Percentiles rank a stretch among this genome's conserved stretches.
These are phyloP conservation scores for Saccharomyces jurei DNA, from an alignment of 805 yeast species.

Conservation along the genomic window DNA sequence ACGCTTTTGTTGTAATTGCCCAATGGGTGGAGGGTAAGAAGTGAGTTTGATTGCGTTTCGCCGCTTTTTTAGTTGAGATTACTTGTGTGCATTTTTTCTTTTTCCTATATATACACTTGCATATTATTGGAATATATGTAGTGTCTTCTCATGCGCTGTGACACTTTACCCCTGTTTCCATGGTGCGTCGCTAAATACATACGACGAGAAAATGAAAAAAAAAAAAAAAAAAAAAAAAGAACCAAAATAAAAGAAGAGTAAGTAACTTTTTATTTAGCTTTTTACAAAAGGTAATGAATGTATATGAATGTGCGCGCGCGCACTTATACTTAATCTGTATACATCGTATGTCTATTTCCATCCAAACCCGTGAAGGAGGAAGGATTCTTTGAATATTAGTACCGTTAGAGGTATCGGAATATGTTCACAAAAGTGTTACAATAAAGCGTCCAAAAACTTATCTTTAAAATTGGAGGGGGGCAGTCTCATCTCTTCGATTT, in stretches of 20 bases:
- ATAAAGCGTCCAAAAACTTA: slow-evolving; percentile 17
- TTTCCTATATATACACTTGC: not conserved
- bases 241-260: not conserved
- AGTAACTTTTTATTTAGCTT: not conserved
- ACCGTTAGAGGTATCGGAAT: not conserved
- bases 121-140: not conserved
- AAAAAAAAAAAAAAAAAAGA: too few species aligned
- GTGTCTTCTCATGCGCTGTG: not conserved
- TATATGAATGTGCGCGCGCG: not conserved
- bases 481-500: slow-evolving; percentile 17
- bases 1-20: not conserved
- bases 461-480: slow-evolving; percentile 15
- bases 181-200: not conserved
- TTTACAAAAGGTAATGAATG: not conserved
- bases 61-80: not conserved
- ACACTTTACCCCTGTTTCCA: not conserved
- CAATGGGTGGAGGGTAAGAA: not conserved
- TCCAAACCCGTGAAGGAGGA: not conserved
- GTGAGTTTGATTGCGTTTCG: not conserved
- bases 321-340: not conserved
- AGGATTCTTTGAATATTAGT: not conserved
- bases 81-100: not conserved
- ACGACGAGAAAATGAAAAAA: not conserved
- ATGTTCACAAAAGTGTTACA: slow-evolving; percentile 5
- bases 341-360: not conserved